These are phyloP conservation scores for Daldinia childiae DNA, from an alignment of 495 filamentous ascomycete species.

Conservation along the genomic window DNA sequence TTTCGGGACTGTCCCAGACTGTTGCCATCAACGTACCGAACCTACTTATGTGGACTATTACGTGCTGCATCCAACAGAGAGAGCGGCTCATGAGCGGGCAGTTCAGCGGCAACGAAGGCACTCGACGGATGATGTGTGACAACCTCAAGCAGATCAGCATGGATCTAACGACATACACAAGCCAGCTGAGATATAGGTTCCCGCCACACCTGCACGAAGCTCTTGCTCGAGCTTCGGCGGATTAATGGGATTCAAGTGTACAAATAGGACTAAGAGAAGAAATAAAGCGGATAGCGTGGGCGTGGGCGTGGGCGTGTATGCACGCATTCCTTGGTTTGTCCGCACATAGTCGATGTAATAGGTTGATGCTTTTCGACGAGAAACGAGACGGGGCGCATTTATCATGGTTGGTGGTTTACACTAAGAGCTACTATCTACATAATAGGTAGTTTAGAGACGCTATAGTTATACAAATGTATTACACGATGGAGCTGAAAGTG, in stretches of 20 bases:
- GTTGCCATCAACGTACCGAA: slow-evolving; percentile 88
- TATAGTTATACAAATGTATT: slow-evolving; percentile 4
- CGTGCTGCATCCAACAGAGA: slow-evolving; percentile 79
- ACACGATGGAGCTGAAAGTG: not conserved
- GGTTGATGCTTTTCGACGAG: not conserved
- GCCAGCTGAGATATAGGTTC: slow-evolving; percentile 90
- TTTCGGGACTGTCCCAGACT: slow-evolving; percentile 75
- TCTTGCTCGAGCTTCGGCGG: slow-evolving; percentile 77
- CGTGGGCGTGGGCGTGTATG: not conserved
- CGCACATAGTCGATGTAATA: not conserved
- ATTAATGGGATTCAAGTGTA: slow-evolving; percentile 49
- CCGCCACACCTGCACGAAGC: slow-evolving; percentile 77
- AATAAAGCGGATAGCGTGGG: not conserved
- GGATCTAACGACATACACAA: slow-evolving; percentile 93
- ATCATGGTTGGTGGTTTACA: not conserved
- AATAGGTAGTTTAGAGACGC: not conserved
- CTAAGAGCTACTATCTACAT: not conserved
- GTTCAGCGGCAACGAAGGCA: slow-evolving; percentile 78
- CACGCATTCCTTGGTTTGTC: not conserved
- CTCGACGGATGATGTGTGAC: slow-evolving; percentile 69
- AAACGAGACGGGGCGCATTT: not conserved
- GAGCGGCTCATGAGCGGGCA: slow-evolving; percentile 68
- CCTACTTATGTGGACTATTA: slow-evolving; percentile 91
- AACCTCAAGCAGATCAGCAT: slow-evolving; percentile 78
- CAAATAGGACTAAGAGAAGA: slow-evolving; percentile 10